These are phyloP conservation scores for Nissolia schottii DNA, from an alignment of 306 rosid species.

Conservation along the genomic window DNA sequence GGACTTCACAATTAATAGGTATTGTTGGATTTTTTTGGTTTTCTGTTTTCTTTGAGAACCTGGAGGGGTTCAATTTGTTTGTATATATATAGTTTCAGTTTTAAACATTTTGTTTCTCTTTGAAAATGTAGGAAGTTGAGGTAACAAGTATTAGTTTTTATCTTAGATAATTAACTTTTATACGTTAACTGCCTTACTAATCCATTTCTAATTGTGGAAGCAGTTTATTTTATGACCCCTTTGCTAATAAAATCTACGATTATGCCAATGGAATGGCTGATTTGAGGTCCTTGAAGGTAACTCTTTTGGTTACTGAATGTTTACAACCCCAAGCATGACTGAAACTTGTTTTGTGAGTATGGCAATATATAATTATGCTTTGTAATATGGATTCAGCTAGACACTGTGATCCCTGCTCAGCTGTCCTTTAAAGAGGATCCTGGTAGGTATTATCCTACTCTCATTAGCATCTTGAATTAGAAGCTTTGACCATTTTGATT, in stretches of 20 bases:
- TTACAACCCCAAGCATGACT: neutral
- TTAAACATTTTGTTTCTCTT: neutral
- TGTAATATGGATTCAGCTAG: conserved; percentile 36
- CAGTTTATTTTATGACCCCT: conserved; percentile 94
- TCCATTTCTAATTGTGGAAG: conserved; percentile 36
- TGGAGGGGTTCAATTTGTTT: neutral
- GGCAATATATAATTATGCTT: conserved; percentile 22
- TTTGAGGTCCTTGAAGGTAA: conserved; percentile 47
- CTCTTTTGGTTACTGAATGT: conserved; percentile 4
- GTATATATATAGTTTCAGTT: neutral
- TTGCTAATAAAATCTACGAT: conserved; percentile 35
- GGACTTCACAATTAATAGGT: conserved; percentile 92
- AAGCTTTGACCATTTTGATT: conserved; percentile 16
- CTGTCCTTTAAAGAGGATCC: conserved; percentile 79
- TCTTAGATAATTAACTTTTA: neutral
- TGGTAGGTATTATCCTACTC: conserved; percentile 53
- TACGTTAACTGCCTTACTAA: neutral
- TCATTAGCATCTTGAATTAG: conserved; percentile 25
- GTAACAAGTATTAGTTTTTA: neutral
- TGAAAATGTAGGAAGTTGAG: neutral
- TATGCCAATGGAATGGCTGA: conserved; percentile 39
- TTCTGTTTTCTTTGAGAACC: neutral
- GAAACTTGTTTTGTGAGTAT: conserved; percentile 5
- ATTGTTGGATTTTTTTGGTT: neutral
- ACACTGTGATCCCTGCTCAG: conserved; percentile 63